phyloP scores from a whole-genome alignment of 2,329 filamentous ascomycete species.

The Cordyceps farinosa region DNA sequence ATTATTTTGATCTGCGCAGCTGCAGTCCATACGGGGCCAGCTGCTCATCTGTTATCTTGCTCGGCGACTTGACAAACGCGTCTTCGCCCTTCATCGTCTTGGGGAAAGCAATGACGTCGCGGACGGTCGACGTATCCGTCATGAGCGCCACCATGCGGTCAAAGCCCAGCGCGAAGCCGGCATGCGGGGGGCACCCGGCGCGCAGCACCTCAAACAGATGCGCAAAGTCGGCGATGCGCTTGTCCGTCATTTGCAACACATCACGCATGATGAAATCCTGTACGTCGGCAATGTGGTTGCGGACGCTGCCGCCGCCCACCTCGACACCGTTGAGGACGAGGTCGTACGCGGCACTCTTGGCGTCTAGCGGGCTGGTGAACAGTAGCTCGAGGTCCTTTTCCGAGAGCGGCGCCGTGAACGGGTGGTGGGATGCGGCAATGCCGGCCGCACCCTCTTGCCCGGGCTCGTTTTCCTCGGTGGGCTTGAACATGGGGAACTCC shows the following conservation, averaged over 20 bases:
- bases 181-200: conserved; percentile 89
- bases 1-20: conserved; percentile 19
- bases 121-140: conserved; percentile 70
- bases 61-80: conserved; percentile 74
- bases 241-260: conserved; percentile 71
- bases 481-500: conserved; percentile 90
- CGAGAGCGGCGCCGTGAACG: conserved; percentile 84
- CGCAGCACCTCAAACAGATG: conserved; percentile 80
- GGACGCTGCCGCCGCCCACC: conserved; percentile 85
- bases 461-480: conserved; percentile 57
- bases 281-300: conserved; percentile 80
- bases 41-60: conserved; percentile 57
- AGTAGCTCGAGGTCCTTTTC: conserved; percentile 71
- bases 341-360: conserved; percentile 86
- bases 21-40: conserved; percentile 46
- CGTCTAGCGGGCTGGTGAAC: conserved; percentile 65
- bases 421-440: conserved; percentile 86
- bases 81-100: conserved; percentile 92
- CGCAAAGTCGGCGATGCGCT: conserved; percentile 73
- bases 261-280: conserved; percentile 84
- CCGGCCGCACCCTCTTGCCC: conserved; percentile 80
- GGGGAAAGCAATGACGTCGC: conserved; percentile 95
- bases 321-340: conserved; percentile 94
- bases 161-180: conserved; percentile 88
- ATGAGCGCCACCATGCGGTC: conserved; percentile 81